Conservation (phyloP, 106 monocot species). For the Dendrobium nobile region DNA sequence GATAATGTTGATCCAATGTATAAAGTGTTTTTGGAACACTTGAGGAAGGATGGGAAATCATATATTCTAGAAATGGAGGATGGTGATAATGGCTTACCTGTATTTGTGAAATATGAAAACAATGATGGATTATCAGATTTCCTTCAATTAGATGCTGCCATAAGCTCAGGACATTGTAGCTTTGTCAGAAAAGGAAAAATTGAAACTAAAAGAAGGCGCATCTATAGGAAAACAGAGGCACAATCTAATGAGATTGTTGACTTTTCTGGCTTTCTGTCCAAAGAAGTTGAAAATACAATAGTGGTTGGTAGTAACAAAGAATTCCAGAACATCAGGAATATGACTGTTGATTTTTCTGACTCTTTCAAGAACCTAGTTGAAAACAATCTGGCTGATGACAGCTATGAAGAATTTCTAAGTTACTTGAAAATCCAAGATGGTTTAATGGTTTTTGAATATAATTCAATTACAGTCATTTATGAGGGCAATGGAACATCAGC, state of each 20-base stretch:
- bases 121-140: not conserved
- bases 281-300: not conserved
- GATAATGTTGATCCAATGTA: slow-evolving; percentile 35
- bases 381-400: not conserved
- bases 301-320: slow-evolving; percentile 10
- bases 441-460: slow-evolving; percentile 39
- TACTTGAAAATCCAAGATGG: slow-evolving; percentile 26
- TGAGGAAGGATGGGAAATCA: slow-evolving; percentile 34
- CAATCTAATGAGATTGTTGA: not conserved
- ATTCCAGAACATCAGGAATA: slow-evolving; percentile 6
- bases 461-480: slow-evolving; percentile 34
- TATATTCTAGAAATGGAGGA: slow-evolving; percentile 46
- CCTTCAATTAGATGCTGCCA: not conserved
- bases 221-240: not conserved
- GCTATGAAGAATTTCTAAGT: slow-evolving; percentile 35
- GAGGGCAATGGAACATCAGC: slow-evolving; percentile 16
- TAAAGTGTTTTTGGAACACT: slow-evolving; percentile 42
- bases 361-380: not conserved
- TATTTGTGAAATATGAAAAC: slow-evolving; percentile 35
- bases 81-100: slow-evolving; percentile 20
- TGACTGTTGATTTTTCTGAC: not conserved
- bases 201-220: slow-evolving; percentile 3
- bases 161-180: not conserved
- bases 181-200: not conserved
- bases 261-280: not conserved